Evolutionary conservation across 2,329 filamentous ascomycete species (phyloP).

Genomic region (Colletotrichum sojae): DNA sequence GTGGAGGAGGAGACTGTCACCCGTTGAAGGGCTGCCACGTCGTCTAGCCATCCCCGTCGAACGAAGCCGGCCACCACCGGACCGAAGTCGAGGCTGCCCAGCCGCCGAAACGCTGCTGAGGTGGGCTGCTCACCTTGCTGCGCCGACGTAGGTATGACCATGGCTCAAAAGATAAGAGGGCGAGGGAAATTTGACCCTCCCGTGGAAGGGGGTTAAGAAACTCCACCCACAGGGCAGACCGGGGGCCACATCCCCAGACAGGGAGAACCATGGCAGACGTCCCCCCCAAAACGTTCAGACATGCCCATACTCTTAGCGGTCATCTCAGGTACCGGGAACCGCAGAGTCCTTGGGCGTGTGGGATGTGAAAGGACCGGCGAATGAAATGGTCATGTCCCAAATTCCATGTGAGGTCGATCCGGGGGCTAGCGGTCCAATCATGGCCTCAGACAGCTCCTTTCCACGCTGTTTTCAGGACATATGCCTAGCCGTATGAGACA

Average conservation of each 20-base stretch:
- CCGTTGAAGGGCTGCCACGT: conserved; percentile 20
- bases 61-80: conserved; percentile 1
- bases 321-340: background rate
- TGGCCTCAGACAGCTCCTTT: no score
- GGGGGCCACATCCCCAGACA: background rate
- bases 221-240: conserved; percentile 16
- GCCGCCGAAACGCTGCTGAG: conserved; percentile 28
- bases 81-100: background rate
- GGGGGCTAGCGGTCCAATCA: conserved; percentile 7
- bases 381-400: background rate
- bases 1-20: conserved; percentile 20
- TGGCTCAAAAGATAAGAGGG: background rate
- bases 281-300: conserved; percentile 20
- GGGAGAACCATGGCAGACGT: conserved; percentile 13
- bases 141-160: background rate
- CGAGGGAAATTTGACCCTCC: background rate
- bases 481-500: background rate
- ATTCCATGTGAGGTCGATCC: conserved; percentile 1
- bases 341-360: background rate
- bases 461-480: background rate
- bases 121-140: background rate
- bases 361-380: background rate
- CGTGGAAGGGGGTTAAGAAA: background rate
- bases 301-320: background rate
- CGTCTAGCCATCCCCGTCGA: conserved; percentile 35